Conservation (phyloP, 179 eudicot genomes). For the Gypsophila paniculata region DNA sequence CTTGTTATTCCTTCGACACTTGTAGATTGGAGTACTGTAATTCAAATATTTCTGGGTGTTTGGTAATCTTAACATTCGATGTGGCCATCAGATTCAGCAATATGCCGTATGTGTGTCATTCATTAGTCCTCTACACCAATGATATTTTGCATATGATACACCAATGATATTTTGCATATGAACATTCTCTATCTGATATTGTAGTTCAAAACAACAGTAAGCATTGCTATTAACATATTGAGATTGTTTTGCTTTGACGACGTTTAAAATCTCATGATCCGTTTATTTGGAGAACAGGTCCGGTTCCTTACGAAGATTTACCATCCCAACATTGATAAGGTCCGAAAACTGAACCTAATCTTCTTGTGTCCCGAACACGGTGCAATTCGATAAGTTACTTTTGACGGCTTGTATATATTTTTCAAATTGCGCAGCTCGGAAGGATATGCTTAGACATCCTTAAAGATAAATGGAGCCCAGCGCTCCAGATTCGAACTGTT, state of each 20-base stretch:
- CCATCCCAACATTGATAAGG: conserved; percentile 96
- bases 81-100: not conserved
- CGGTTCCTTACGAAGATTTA: conserved; percentile 94
- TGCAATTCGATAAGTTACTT: not conserved
- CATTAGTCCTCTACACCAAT: too few relatives aligned
- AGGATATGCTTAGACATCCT: conserved; percentile 97
- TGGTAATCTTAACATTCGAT: not conserved
- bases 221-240: not conserved
- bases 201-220: not conserved
- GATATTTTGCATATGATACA: too few relatives aligned
- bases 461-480: conserved; percentile 97
- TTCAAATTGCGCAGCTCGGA: conserved; percentile 52
- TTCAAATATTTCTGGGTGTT: not conserved
- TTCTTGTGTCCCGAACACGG: not conserved
- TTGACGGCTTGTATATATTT: not conserved
- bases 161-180: too few relatives aligned
- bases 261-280: not conserved
- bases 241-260: not conserved
- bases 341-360: conserved; percentile 14
- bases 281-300: conserved; percentile 48
- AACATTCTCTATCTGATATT: not conserved
- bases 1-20: not conserved
- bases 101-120: not conserved
- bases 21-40: not conserved
- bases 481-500: conserved; percentile 93